phyloP scores from a whole-genome alignment of 352 stramenopile species.

The Globisporangium nodosum region DNA sequence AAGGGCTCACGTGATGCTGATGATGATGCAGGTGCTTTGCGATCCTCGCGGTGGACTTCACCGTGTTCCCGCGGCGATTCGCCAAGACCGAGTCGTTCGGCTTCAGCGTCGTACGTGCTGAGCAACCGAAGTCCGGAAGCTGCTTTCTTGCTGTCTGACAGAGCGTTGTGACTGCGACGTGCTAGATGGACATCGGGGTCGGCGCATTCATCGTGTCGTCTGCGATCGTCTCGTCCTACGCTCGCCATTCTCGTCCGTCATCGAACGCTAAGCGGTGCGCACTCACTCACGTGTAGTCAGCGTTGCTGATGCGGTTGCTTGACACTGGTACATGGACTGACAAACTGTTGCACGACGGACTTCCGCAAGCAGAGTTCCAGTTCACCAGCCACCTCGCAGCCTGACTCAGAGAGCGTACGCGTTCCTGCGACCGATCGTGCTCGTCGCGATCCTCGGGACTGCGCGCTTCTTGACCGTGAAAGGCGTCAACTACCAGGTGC shows the following conservation, averaged over 20 bases:
- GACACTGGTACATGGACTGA: not conserved
- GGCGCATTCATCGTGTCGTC: slow-evolving; percentile 93
- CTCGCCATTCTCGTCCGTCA: slow-evolving; percentile 35
- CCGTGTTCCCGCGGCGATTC: slow-evolving; percentile 93
- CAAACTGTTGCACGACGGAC: not conserved
- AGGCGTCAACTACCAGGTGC: slow-evolving; percentile 82
- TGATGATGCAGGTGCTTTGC: slow-evolving; percentile 54
- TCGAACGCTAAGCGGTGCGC: slow-evolving; percentile 18
- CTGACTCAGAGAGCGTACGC: slow-evolving; percentile 25
- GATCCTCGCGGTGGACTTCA: slow-evolving; percentile 99
- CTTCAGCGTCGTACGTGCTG: slow-evolving; percentile 85
- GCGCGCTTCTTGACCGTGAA: slow-evolving; percentile 77
- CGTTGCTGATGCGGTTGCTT: not conserved
- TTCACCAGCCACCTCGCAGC: not conserved
- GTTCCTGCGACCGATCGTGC: slow-evolving; percentile 65
- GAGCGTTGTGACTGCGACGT: not conserved
- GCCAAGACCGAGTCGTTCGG: slow-evolving; percentile 95
- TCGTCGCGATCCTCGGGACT: slow-evolving; percentile 62
- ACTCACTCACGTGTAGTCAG: not conserved
- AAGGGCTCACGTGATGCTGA: not conserved
- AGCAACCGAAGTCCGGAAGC: not conserved
- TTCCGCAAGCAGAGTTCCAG: not conserved
- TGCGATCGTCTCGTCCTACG: slow-evolving; percentile 66
- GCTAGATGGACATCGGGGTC: slow-evolving; percentile 96
- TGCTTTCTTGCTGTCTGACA: not conserved